Conservation (phyloP, 176 grass and related monocot genomes). For the Avena eriantha region DNA sequence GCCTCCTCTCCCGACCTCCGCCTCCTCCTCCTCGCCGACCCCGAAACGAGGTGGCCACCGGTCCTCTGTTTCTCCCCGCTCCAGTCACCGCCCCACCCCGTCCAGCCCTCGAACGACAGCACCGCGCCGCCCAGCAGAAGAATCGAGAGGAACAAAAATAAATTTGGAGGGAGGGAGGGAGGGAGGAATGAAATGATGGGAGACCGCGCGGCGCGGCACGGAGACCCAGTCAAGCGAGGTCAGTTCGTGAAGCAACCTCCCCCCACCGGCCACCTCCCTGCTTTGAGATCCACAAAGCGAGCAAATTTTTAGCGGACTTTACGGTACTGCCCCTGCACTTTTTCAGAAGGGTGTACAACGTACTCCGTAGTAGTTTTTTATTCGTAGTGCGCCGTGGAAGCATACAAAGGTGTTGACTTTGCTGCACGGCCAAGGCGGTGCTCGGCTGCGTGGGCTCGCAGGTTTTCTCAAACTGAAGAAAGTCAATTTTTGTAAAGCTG, state of each 20-base stretch:
- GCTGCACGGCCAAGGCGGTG: background rate
- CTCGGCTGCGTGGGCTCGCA: no score
- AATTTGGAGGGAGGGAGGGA: background rate
- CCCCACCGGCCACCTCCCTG: no score
- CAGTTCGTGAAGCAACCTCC: background rate
- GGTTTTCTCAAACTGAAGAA: no score
- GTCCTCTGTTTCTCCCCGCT: background rate
- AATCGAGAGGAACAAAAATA: background rate
- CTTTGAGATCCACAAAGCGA: slow-evolving; percentile 10
- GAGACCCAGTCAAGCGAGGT: slow-evolving; percentile 34
- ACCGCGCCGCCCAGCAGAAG: background rate
- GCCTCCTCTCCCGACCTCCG: background rate
- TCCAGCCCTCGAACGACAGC: background rate
- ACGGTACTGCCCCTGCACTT: background rate
- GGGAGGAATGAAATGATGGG: slow-evolving; percentile 16
- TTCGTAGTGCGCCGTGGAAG: background rate
- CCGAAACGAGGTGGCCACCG: background rate
- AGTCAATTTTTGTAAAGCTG: no score
- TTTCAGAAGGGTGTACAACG: background rate
- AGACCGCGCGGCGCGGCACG: slow-evolving; percentile 28
- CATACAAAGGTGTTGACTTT: slow-evolving; percentile 42
- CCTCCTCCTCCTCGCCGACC: background rate
- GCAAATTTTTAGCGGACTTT: background rate
- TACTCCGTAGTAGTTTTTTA: background rate
- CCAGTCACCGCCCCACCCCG: background rate